These are phyloP conservation scores for Ogataea populi-albae DNA, from an alignment of 805 yeast genomes.

Conservation along the genomic window DNA sequence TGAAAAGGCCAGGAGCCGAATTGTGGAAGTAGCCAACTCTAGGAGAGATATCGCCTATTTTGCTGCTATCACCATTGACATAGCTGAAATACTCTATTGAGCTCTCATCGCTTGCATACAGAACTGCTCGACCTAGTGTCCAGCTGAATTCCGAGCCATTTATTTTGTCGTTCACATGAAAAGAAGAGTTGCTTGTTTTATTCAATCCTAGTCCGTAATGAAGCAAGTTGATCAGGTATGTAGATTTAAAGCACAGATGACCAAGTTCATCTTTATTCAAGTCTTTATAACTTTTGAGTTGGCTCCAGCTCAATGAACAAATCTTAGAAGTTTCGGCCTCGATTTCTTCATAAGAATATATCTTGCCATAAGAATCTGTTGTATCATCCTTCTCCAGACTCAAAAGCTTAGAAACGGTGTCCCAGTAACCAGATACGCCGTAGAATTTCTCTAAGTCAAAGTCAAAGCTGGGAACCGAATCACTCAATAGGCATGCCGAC, in stretches of 20 bases:
- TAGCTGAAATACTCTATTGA: constrained; percentile 39
- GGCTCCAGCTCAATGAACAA: constrained; percentile 42
- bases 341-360: constrained; percentile 45
- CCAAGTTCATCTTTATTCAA: constrained; percentile 44
- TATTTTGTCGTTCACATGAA: constrained; percentile 55
- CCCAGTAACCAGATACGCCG: constrained; percentile 71
- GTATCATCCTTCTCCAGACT: constrained; percentile 28
- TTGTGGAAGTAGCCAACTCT: constrained; percentile 46
- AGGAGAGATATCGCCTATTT: constrained; percentile 9
- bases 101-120: constrained; percentile 57
- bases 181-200: constrained; percentile 38
- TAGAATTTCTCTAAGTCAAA: constrained; percentile 54
- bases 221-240: constrained; percentile 55
- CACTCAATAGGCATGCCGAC: constrained; percentile 50
- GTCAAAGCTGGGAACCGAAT: constrained; percentile 54
- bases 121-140: constrained; percentile 81
- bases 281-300: constrained; percentile 26
- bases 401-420: constrained; percentile 49
- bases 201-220: constrained; percentile 64
- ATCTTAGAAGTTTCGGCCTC: constrained; percentile 43
- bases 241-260: constrained; percentile 58
- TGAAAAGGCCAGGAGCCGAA: constrained; percentile 45
- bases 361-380: constrained; percentile 27
- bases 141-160: constrained; percentile 85
- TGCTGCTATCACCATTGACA: constrained; percentile 16